phyloP scores from a whole-genome alignment of 805 yeast species.

The Suhomyces kilbournensis region DNA sequence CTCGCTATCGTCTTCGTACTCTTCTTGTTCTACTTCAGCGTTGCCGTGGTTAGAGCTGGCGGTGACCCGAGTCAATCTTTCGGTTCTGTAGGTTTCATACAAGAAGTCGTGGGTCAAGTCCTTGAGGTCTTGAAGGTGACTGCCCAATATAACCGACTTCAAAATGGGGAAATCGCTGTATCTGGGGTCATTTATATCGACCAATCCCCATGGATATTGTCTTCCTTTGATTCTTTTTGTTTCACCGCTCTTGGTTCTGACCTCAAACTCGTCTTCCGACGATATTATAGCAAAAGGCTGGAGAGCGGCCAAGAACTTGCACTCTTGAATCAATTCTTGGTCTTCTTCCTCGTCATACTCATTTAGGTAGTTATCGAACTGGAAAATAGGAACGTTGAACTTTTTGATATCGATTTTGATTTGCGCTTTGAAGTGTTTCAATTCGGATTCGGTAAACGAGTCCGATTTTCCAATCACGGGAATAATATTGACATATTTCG shows the following conservation, averaged over 20 bases:
- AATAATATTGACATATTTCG: constrained; percentile 73
- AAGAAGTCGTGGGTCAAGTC: constrained; percentile 74
- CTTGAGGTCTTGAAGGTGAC: constrained; percentile 79
- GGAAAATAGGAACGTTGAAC: constrained; percentile 71
- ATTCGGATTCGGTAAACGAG: constrained; percentile 66
- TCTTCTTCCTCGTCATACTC: constrained; percentile 70
- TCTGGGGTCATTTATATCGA: constrained; percentile 52
- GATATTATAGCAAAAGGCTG: constrained; percentile 77
- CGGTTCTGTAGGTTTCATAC: constrained; percentile 79
- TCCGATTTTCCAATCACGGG: constrained; percentile 85
- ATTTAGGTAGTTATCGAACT: constrained; percentile 53
- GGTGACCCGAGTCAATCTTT: constrained; percentile 60
- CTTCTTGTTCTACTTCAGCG: constrained; percentile 13
- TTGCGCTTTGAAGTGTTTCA: constrained; percentile 56
- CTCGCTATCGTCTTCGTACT: constrained; percentile 16
- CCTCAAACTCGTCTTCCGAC: constrained; percentile 55
- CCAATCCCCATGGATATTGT: constrained; percentile 74
- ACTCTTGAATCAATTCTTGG: constrained; percentile 71
- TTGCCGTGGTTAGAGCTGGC: constrained; percentile 23
- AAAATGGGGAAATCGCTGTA: constrained; percentile 55
- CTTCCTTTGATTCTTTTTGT: constrained; percentile 50
- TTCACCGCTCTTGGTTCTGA: constrained; percentile 42
- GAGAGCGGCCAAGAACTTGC: constrained; percentile 53
- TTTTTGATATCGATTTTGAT: constrained; percentile 61
- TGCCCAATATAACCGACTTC: constrained; percentile 71